Evolutionary conservation across 495 filamentous ascomycete genomes (phyloP).

Genomic region (Penicillium turbatum): DNA sequence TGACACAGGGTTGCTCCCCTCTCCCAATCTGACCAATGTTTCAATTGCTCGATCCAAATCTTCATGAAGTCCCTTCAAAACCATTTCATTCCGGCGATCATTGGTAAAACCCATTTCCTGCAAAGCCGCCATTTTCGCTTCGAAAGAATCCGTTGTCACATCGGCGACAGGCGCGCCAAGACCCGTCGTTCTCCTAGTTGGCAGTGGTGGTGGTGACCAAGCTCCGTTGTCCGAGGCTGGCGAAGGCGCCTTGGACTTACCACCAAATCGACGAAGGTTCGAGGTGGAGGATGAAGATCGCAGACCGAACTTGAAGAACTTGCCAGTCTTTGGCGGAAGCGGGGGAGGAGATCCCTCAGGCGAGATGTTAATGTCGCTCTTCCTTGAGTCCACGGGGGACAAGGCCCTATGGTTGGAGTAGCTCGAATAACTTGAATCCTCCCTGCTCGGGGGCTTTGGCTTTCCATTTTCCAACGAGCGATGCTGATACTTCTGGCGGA

Average conservation of each 20-base stretch:
- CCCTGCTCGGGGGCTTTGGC: conserved; percentile 43
- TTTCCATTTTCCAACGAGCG: conserved; percentile 52
- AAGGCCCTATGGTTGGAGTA: conserved; percentile 28
- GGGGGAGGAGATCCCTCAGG: conserved; percentile 63
- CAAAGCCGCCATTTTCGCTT: conserved; percentile 68
- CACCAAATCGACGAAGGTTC: conserved; percentile 41
- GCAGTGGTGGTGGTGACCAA: conserved; percentile 34
- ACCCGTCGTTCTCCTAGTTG: conserved; percentile 54
- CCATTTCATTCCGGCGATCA: conserved; percentile 70
- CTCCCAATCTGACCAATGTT: conserved; percentile 73
- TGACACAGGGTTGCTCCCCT: conserved; percentile 48
- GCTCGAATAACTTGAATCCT: conserved; percentile 36
- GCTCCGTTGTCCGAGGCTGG: conserved; percentile 22
- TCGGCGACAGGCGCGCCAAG: conserved; percentile 64
- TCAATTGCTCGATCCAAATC: conserved; percentile 83
- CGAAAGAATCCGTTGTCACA: conserved; percentile 54
- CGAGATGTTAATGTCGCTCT: conserved; percentile 17
- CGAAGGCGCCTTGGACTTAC: conserved; percentile 27
- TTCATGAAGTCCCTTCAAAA: conserved; percentile 74
- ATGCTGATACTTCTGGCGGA: conserved; percentile 87
- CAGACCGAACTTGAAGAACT: conserved; percentile 68
- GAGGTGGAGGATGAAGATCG: conserved; percentile 69
- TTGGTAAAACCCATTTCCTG: conserved; percentile 92
- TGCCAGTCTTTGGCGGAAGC: conserved; percentile 75
- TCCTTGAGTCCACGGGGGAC: conserved; percentile 8